Evolutionary conservation across 495 filamentous ascomycete genomes (phyloP).

Genomic region (Hyaloscypha hepaticicola): DNA sequence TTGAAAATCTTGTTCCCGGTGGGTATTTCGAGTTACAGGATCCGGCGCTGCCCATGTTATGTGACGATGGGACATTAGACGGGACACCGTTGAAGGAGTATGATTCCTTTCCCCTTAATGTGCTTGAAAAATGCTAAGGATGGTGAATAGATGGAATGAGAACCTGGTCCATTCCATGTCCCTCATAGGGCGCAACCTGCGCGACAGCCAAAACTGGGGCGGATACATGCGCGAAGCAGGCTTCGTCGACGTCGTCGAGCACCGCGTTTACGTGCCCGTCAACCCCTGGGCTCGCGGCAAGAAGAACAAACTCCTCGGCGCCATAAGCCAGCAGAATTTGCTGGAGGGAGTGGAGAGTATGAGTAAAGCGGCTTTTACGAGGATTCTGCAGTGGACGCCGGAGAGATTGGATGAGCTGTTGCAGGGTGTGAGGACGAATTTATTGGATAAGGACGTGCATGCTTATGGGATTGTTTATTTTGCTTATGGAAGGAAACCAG

Average conservation of each 20-base stretch:
- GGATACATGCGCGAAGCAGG: conserved; percentile 16
- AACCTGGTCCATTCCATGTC: neutral
- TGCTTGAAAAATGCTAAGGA: neutral
- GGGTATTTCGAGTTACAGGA: conserved; percentile 47
- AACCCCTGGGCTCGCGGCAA: conserved; percentile 1
- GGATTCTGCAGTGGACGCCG: conserved; percentile 2
- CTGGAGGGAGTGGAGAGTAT: conserved; percentile 7
- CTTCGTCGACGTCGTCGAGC: conserved; percentile 8
- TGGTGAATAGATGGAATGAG: conserved; percentile 10
- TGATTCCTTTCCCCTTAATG: too few relatives aligned
- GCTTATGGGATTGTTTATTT: conserved; percentile 4
- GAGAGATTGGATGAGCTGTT: neutral
- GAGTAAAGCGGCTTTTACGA: conserved; percentile 14
- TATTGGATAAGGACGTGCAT: neutral
- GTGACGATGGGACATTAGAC: conserved; percentile 41
- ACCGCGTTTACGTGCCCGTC: conserved; percentile 2
- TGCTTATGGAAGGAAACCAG: neutral
- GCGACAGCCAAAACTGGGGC: conserved; percentile 9
- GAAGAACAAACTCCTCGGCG: conserved; percentile 3
- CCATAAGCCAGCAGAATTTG: conserved; percentile 12
- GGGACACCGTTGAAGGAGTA: conserved; percentile 10
- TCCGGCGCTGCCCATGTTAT: conserved; percentile 33
- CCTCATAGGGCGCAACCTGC: conserved; percentile 9
- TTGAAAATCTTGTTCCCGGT: conserved; percentile 56
- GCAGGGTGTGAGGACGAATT: neutral